phyloP scores from a whole-genome alignment of 352 stramenopile genomes.

The Phytophthora chlamydospora region DNA sequence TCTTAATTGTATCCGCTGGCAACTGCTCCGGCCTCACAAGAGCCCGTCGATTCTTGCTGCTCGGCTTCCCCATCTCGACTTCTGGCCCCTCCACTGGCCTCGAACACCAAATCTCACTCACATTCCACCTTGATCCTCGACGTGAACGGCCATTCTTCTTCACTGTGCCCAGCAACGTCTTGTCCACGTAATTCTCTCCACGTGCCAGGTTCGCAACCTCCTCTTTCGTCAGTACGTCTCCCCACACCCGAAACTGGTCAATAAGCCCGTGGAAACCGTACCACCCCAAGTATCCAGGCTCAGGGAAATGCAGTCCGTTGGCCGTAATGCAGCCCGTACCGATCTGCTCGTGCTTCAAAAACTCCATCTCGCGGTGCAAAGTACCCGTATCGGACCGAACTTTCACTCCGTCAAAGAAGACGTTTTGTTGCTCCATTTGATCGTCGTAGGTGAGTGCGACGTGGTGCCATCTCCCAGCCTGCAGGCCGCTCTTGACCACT shows the following conservation, averaged over 20 bases:
- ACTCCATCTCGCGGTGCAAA: conserved; percentile 23
- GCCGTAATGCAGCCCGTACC: conserved; percentile 40
- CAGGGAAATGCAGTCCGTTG: conserved; percentile 4
- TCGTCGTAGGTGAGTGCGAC: conserved; percentile 37
- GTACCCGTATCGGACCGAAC: conserved; percentile 2
- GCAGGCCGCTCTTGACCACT: conserved; percentile 27
- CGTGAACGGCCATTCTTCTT: conserved; percentile 6
- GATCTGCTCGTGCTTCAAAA: conserved; percentile 29
- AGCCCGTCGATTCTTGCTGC: conserved; percentile 5
- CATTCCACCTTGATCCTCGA: conserved; percentile 20
- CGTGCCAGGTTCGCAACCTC: conserved; percentile 19
- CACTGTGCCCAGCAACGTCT: conserved; percentile 1
- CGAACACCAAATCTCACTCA: conserved; percentile 11
- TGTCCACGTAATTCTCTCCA: neutral
- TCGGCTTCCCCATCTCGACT: conserved; percentile 1
- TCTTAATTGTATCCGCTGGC: conserved; percentile 27
- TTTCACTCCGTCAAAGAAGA: conserved; percentile 39
- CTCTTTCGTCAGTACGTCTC: conserved; percentile 11
- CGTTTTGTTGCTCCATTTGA: conserved; percentile 11
- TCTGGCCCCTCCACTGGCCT: conserved; percentile 5
- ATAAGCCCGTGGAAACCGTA: conserved; percentile 44
- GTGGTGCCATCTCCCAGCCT: conserved; percentile 42
- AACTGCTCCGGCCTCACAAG: conserved; percentile 27
- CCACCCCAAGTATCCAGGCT: conserved; percentile 28
- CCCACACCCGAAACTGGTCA: conserved; percentile 44